Evolutionary conservation across 2,329 filamentous ascomycete species (phyloP).

Genomic region (Paraphaeosphaeria minitans): DNA sequence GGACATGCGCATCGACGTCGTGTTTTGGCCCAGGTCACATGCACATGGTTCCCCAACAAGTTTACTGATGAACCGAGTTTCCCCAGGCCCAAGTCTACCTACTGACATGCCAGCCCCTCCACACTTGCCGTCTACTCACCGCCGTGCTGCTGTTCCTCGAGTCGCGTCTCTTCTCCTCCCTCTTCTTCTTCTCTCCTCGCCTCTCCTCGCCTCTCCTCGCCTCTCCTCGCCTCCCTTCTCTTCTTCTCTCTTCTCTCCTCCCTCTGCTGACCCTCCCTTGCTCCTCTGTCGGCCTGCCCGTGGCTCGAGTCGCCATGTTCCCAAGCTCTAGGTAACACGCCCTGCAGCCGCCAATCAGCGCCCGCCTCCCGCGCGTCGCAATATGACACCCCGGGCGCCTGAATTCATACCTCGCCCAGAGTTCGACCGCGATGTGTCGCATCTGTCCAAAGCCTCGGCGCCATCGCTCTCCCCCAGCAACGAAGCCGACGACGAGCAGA

Average conservation of each 20-base stretch:
- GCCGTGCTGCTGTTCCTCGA: background rate
- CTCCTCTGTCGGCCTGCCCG: slow-evolving; percentile 1
- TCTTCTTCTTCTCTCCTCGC: background rate
- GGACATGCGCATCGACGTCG: background rate
- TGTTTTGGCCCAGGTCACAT: slow-evolving; percentile 9
- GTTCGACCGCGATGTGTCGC: slow-evolving; percentile 37
- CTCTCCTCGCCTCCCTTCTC: background rate
- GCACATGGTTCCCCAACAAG: slow-evolving; percentile 6
- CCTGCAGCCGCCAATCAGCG: slow-evolving; percentile 30
- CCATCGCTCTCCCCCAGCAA: slow-evolving; percentile 45
- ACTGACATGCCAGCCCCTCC: background rate
- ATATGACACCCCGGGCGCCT: slow-evolving; percentile 42
- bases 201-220: slow-evolving; percentile 1
- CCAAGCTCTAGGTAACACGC: slow-evolving; percentile 28
- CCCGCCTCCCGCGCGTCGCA: slow-evolving; percentile 12
- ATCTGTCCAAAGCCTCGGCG: slow-evolving; percentile 42
- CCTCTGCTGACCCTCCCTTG: background rate
- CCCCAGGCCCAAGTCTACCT: background rate
- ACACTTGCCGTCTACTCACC: background rate
- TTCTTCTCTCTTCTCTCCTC: background rate
- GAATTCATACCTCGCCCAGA: slow-evolving; percentile 28
- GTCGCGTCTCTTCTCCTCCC: background rate
- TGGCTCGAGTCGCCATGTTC: slow-evolving; percentile 20
- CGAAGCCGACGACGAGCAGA: slow-evolving; percentile 53
- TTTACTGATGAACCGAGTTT: slow-evolving; percentile 1